phyloP scores from a whole-genome alignment of 2,329 filamentous ascomycete species.

The Orbilia javanica region DNA sequence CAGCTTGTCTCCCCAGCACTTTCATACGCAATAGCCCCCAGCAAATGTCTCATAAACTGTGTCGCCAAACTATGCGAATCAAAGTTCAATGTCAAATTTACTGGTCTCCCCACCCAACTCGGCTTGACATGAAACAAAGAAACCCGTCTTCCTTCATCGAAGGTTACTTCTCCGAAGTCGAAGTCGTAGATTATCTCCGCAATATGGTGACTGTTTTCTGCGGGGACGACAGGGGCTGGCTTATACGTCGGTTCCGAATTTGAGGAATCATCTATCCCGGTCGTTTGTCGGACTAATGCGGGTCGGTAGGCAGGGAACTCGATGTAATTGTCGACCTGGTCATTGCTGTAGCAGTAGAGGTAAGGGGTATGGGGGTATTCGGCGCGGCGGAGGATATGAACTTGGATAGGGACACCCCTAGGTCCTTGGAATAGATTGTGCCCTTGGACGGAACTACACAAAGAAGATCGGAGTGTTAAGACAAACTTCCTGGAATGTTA shows the following conservation, averaged over 20 bases:
- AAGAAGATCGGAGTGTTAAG: conserved; percentile 16
- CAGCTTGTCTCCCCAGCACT: conserved; percentile 51
- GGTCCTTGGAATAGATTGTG: conserved; percentile 54
- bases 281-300: conserved; percentile 43
- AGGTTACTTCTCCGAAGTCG: conserved; percentile 55
- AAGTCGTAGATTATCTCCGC: conserved; percentile 57
- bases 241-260: conserved; percentile 20
- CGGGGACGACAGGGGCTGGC: conserved; percentile 19
- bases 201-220: conserved; percentile 48
- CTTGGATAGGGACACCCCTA: conserved; percentile 45
- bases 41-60: conserved; percentile 50
- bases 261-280: conserved; percentile 29
- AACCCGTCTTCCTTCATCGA: conserved; percentile 53
- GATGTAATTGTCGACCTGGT: conserved; percentile 55
- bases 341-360: conserved; percentile 55
- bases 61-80: conserved; percentile 43
- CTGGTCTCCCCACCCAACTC: conserved; percentile 42
- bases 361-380: conserved; percentile 56
- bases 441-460: conserved; percentile 36
- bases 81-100: conserved; percentile 57
- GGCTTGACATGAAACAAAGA: conserved; percentile 43
- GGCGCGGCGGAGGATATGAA: conserved; percentile 53
- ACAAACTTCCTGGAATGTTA: background rate
- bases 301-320: conserved; percentile 54
- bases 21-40: conserved; percentile 42